Evolutionary conservation across 2,329 filamentous ascomycete genomes (phyloP).

Genomic region (Beauveria varroae): DNA sequence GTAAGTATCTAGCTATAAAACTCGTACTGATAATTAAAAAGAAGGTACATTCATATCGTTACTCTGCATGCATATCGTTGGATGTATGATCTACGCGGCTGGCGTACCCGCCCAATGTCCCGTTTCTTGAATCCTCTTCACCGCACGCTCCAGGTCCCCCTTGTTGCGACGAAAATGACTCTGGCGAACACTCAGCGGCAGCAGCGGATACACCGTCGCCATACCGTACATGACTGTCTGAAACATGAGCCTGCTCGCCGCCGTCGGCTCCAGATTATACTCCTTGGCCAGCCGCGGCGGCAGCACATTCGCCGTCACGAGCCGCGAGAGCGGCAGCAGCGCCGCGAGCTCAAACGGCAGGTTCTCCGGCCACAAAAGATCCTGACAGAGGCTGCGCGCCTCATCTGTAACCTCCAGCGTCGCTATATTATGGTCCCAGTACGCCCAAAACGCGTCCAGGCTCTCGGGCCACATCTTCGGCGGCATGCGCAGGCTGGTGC

Average conservation of each 20-base stretch:
- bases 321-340: conserved; percentile 15
- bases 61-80: too few relatives aligned
- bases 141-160: conserved; percentile 18
- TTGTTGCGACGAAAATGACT: conserved; percentile 17
- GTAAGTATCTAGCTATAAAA: background rate
- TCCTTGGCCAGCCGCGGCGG: conserved; percentile 18
- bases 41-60: background rate
- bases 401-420: conserved; percentile 25
- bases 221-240: conserved; percentile 19
- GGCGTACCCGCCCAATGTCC: conserved; percentile 11
- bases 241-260: conserved; percentile 13
- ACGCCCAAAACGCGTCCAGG: conserved; percentile 30
- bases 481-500: conserved; percentile 24
- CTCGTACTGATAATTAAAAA: background rate
- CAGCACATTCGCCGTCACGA: conserved; percentile 15
- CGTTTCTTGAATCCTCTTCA: conserved; percentile 16
- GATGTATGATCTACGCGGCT: background rate
- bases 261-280: conserved; percentile 18
- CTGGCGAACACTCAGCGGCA: conserved; percentile 16
- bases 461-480: conserved; percentile 28
- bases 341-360: conserved; percentile 17
- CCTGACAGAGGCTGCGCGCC: conserved; percentile 19
- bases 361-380: conserved; percentile 19
- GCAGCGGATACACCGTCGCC: conserved; percentile 18
- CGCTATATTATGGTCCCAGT: conserved; percentile 29